phyloP scores from a whole-genome alignment of 1,284 basidiomycete species.

The Malassezia sp. region DNA sequence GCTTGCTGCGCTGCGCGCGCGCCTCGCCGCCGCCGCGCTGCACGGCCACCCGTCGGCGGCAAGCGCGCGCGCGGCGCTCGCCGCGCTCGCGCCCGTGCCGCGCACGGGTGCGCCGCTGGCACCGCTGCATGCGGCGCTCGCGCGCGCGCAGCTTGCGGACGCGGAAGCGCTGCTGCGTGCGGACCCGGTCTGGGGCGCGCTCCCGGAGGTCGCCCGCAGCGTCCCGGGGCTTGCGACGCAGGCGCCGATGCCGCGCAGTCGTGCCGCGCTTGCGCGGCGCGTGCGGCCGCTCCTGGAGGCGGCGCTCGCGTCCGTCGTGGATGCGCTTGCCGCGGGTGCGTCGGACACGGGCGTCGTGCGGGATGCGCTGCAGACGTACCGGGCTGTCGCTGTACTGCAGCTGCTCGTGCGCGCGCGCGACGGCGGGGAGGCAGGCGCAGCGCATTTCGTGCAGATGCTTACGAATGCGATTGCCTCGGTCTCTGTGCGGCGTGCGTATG shows the following conservation, averaged over 20 bases:
- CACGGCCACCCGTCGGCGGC: neutral
- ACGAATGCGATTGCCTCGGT: constrained; percentile 7
- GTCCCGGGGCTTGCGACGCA: constrained; percentile 14
- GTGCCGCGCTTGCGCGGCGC: neutral
- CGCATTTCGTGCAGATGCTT: neutral
- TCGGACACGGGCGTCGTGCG: neutral
- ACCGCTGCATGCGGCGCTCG: constrained; percentile 19
- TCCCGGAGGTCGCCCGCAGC: constrained; percentile 33
- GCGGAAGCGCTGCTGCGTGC: constrained; percentile 16
- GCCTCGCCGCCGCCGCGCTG: neutral
- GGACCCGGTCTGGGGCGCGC: constrained; percentile 33
- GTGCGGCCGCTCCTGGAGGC: neutral
- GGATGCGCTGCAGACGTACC: neutral
- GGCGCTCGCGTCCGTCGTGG: neutral
- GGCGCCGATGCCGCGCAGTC: neutral
- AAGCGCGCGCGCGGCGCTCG: neutral
- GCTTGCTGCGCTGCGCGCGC: neutral
- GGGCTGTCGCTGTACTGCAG: neutral
- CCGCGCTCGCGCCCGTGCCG: too few species aligned
- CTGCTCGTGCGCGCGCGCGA: neutral
- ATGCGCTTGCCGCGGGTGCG: neutral
- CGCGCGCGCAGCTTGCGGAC: constrained; percentile 16
- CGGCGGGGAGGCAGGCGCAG: neutral
- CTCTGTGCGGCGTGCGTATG: constrained; percentile 8
- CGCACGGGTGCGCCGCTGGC: too few species aligned